Evolutionary conservation across 495 filamentous ascomycete genomes (phyloP).

Genomic region (Stereocaulon alpinum): DNA sequence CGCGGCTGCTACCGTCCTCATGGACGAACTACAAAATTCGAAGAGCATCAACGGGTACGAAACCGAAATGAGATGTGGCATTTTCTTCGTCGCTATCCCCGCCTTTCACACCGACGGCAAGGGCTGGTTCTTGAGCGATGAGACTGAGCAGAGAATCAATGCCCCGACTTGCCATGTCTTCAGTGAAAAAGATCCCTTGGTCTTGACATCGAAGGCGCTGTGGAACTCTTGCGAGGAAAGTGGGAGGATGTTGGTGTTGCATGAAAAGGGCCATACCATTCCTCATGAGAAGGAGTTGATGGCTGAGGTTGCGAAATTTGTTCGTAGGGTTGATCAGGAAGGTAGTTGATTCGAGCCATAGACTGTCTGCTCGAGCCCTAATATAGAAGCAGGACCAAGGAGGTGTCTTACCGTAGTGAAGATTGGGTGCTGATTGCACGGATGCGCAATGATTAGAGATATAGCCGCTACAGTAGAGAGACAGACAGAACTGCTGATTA

Average conservation of each 20-base stretch:
- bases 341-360: too few relatives aligned
- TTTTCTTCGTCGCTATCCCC: slow-evolving; percentile 3
- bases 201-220: background rate
- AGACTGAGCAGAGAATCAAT: slow-evolving; percentile 35
- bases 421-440: too few relatives aligned
- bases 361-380: too few relatives aligned
- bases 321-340: background rate
- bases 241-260: background rate
- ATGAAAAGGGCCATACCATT: slow-evolving; percentile 3
- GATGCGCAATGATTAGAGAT: too few relatives aligned
- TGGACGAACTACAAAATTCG: slow-evolving; percentile 28
- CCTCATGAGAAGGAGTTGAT: slow-evolving; percentile 1
- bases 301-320: background rate
- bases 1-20: slow-evolving; percentile 40
- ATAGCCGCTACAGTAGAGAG: too few relatives aligned
- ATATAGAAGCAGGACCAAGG: too few relatives aligned
- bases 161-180: slow-evolving; percentile 50
- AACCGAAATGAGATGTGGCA: slow-evolving; percentile 5
- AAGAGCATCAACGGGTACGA: background rate
- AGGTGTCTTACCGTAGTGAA: too few relatives aligned
- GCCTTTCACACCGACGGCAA: background rate
- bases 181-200: slow-evolving; percentile 41
- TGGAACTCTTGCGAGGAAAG: background rate
- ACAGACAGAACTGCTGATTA: too few relatives aligned
- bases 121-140: slow-evolving; percentile 32